Base-by-base conservation (phyloP, 1,284 basidiomycete species). In the Leccinum colubrinum region DNA sequence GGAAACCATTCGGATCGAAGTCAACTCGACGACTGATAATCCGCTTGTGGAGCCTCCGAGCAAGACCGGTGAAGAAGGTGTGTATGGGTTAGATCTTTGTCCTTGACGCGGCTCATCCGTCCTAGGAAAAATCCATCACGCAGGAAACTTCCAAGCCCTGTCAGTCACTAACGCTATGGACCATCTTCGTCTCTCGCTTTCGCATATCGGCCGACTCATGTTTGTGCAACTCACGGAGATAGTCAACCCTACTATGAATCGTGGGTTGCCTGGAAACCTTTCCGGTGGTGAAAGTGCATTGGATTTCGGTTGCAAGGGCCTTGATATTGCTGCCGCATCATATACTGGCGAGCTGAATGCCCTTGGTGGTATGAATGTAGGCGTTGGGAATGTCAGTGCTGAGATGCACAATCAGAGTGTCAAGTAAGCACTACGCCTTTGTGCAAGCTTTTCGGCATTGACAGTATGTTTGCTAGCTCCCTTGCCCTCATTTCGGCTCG, bases 321-420 rank as follows among this genome's bases (percentile, higher is more conserved):
- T 94, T 58, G 94, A 96, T 71, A 95, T 95, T 65, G 91, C 88
- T 41, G 84, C 85, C 11, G 92, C 93, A 1, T 86, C 92, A 0
- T 94, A 94, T 68, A 83, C 88, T 3, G 84, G 87, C 35, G 94
- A 95, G 76, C 82, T 95, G 33, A 93, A 92, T 17, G 88, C 84
- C 73, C 84, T 94, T 12, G 74, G 74, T 17, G 93, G 93, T 3
- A 88, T 85, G 71, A 93, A 94, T 0, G 93, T 95, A 1, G 90
- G 89, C 9, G 93, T 93, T 3, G 91, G 93, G 70, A 86, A 93
- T 33, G 91, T 94, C 69, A 89, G 87, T 3, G 91, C 91, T 0
- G 92, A 94, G 76, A 91, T 93, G 88, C 90, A 93, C 69, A 95
- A 94, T 70, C 93, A 94, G 73, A 88, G 91, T 50, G 82, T 94